Evolutionary conservation across 805 yeast genomes (phyloP).

Genomic region (Hanseniaspora vineae): DNA sequence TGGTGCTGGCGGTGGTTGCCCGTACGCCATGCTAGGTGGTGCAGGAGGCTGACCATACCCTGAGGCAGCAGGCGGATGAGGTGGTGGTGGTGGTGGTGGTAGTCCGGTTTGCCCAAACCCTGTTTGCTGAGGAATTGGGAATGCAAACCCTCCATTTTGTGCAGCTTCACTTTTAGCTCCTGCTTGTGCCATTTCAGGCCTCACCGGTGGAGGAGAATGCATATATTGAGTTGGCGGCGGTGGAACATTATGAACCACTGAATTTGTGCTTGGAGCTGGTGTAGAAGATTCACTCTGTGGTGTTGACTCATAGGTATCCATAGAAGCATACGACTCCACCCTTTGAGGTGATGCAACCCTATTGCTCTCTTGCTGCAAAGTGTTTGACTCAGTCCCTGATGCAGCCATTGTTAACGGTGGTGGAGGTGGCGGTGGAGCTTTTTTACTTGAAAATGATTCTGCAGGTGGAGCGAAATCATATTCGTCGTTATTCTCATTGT

Average conservation of each 20-base stretch:
- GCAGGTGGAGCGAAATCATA: constrained; percentile 1
- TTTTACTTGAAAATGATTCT: background rate
- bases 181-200: background rate
- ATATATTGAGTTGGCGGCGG: constrained; percentile 8
- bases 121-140: background rate
- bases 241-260: constrained; percentile 6
- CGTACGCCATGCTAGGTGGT: background rate
- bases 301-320: constrained; percentile 6
- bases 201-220: constrained; percentile 6
- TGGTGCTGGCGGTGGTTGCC: background rate
- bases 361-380: background rate
- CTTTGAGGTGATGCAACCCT: background rate
- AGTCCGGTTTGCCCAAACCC: background rate
- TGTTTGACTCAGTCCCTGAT: background rate
- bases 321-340: constrained; percentile 7
- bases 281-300: background rate
- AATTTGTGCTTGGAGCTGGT: constrained; percentile 1
- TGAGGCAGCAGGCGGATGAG: too few relatives aligned
- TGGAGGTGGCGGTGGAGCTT: constrained; percentile 8
- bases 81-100: background rate
- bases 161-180: background rate
- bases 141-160: constrained; percentile 9
- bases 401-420: constrained; percentile 7
- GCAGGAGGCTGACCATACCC: background rate
- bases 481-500: constrained; percentile 2